Evolutionary conservation across 148 eudicot species (phyloP), one percentile per base, ranked within the genome.

Genomic region (Rheum nobile): DNA sequence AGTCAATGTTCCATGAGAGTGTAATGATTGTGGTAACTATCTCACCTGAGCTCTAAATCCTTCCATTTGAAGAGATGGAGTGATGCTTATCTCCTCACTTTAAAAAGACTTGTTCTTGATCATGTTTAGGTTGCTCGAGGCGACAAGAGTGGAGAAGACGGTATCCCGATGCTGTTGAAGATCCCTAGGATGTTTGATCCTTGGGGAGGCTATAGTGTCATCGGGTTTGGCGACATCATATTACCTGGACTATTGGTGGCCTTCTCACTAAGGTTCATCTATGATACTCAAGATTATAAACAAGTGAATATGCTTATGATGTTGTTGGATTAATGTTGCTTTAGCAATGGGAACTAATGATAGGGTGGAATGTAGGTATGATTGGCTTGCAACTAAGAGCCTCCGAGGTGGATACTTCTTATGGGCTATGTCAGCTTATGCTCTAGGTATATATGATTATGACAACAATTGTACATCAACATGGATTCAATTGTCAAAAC

Each of bases 121-220:
- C 39, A 8, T 26, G 8, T 83, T 52, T 75, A 96, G 99, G 99
- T 96, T 72, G 99, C 99, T 39, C 96, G 97, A 54, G 99, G 99
- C 67, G 97, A 92, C 82, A 86, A 83, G 69, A 96, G 96, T 76
- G 99, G 99, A 76, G 97, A 96, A 81, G 97, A 96, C 81, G 99
- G 99, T 47, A 92, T 96, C 12, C 99, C 99, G 41, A 92, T 96
- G 99, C 83, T 96, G 74, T 75, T 96, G 76, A 96, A 96, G 83
- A 96, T 96, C 69, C 99, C 99, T 9, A 84, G 99, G 55, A 89
- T 96, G 91, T 88, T 85, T 80, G 99, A 96, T 78, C 99, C 97
- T 76, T 96, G 99, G 99, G 97, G 97, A 35, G 99, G 99, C 71
- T 89, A 90, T 85, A 96, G 99, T 79, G 90, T 96, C 75, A 92